Conservation (phyloP, 2,329 filamentous ascomycete genomes). For the Alternaria consortialis region DNA sequence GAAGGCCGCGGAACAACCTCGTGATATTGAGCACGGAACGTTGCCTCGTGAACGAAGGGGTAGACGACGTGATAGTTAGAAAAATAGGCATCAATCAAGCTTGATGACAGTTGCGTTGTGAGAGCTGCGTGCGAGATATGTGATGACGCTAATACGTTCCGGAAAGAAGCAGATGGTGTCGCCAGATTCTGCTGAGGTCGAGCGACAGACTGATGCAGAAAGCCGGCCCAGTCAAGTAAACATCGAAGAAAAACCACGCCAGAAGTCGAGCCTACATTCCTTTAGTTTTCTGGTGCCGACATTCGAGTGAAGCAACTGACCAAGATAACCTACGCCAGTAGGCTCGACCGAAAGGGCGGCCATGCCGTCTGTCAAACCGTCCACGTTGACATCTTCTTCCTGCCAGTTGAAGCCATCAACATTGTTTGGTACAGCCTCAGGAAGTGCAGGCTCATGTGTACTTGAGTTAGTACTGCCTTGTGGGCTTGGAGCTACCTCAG, state of each 20-base stretch:
- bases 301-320: conserved; percentile 4
- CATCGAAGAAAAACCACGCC: conserved; percentile 38
- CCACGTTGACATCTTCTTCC: conserved; percentile 30
- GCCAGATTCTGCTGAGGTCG: conserved; percentile 16
- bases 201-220: conserved; percentile 33
- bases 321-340: conserved; percentile 37
- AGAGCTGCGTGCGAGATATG: conserved; percentile 36
- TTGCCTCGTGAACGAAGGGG: conserved; percentile 38
- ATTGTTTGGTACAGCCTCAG: conserved; percentile 35
- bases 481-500: conserved; percentile 24
- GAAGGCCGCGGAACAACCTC: conserved; percentile 36
- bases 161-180: conserved; percentile 23
- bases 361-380: conserved; percentile 39
- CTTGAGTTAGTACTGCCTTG: conserved; percentile 19
- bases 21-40: conserved; percentile 38
- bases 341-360: conserved; percentile 39
- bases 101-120: conserved; percentile 30
- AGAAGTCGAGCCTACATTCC: conserved; percentile 30
- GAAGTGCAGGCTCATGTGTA: conserved; percentile 28
- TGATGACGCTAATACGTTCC: conserved; percentile 28
- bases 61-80: conserved; percentile 36
- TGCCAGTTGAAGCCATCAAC: conserved; percentile 40
- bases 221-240: conserved; percentile 38
- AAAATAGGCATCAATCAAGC: conserved; percentile 36
- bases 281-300: conserved; percentile 3